phyloP scores from a whole-genome alignment of 495 filamentous ascomycete species.

The Tirmania nivea region DNA sequence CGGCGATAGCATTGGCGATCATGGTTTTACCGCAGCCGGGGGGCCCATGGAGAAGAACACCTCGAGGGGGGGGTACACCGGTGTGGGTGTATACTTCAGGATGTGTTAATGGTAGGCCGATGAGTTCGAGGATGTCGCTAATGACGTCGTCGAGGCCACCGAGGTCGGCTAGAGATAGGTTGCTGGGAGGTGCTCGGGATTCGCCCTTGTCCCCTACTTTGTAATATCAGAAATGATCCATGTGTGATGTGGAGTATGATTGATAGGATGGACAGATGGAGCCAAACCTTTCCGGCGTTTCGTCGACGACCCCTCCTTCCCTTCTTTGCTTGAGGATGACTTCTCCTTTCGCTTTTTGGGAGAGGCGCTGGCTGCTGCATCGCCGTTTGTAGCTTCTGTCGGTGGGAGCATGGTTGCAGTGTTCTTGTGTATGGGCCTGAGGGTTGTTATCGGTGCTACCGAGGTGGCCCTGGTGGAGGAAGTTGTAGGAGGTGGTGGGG shows the following conservation, averaged over 20 bases:
- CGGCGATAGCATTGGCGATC: conserved; percentile 77
- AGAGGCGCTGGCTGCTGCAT: conserved; percentile 6
- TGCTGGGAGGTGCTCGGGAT: conserved; percentile 44
- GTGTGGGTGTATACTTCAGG: conserved; percentile 40
- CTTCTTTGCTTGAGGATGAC: conserved; percentile 12
- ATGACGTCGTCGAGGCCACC: conserved; percentile 71
- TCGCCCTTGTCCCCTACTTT: background rate
- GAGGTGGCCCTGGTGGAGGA: background rate
- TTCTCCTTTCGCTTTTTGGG: conserved; percentile 6
- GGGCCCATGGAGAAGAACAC: conserved; percentile 76
- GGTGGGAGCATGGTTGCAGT: conserved; percentile 7
- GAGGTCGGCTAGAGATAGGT: conserved; percentile 56
- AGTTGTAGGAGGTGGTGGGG: conserved; percentile 5
- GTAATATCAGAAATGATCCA: too few relatives aligned
- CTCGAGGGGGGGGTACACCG: conserved; percentile 58
- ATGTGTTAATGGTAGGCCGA: conserved; percentile 55
- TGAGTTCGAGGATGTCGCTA: conserved; percentile 50
- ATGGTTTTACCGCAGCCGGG: conserved; percentile 92
- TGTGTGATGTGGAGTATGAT: conserved; percentile 18
- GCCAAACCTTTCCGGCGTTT: conserved; percentile 11
- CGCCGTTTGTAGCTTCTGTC: conserved; percentile 5
- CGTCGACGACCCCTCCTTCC: conserved; percentile 12
- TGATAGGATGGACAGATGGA: conserved; percentile 1
- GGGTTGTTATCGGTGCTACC: conserved; percentile 1
- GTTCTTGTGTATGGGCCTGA: conserved; percentile 1